Base-by-base conservation (phyloP, 2,329 filamentous ascomycete species). In the Aureobasidium namibiae region DNA sequence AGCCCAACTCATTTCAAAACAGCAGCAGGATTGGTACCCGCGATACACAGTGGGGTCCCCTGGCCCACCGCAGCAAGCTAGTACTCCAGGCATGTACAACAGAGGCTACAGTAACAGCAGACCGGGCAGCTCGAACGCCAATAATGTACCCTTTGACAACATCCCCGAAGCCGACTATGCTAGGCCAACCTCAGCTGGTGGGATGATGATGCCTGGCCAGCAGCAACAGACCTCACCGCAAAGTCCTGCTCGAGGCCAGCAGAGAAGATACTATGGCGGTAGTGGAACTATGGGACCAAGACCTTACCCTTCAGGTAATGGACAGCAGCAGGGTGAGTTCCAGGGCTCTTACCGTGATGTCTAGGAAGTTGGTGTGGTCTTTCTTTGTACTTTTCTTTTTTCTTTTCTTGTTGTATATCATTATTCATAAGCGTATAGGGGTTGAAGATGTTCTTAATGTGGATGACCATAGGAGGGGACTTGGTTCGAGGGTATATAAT, bases 31-130 rank as follows among this genome's bases (percentile, higher is more conserved):
- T 21, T 56, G 52, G 52, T 56, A 56, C 13, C 39, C 52, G 2
- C 33, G 39, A 16, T 56, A 56, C 31, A 14, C 26, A 4, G 4
- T 39, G 18, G 38, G 39, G 26, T 56, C 52, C 11, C 26, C 38
- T 11, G 54, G 52, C 6, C 52, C 52, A 16, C 56, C 45, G 11
- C 56, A 59, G 23, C 56, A 59, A n/a, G 56, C 56, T 31, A 50
- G 45, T 24, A 42, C 16, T 2, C 56, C 56, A 1, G 56, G 29
- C 2, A 59, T 59, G 56, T 59, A 59, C 26, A 42, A 5, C 33
- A 38, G 54, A 21, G 24, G 54, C 41, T 48, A 57, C 42, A 39
- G 31, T n/a, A 33, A 33, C 29, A 41, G 52, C 38, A 45, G 52
- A 44, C 29, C 38, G 2, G 41, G 39, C 24, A 56, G 41, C 10